These are phyloP conservation scores for Thalassiosira profunda DNA, from an alignment of 108 stramenopile species.

Conservation along the genomic window DNA sequence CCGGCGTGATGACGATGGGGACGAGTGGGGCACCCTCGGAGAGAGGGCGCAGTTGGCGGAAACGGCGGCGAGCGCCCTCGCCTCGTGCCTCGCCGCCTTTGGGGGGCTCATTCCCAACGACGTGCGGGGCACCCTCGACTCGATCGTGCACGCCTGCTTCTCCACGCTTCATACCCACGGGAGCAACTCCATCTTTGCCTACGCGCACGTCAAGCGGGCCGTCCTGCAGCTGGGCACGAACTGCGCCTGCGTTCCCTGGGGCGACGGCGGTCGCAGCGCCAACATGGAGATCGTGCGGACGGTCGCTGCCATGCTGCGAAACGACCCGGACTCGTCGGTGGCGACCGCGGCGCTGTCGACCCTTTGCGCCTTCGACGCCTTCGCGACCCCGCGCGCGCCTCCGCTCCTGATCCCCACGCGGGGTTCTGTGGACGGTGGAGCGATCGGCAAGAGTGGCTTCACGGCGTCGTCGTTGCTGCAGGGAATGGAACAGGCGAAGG, in stretches of 20 bases:
- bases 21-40: conserved; percentile 41
- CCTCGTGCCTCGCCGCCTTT: conserved; percentile 37
- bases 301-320: conserved; percentile 16
- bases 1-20: not conserved
- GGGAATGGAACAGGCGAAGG: not conserved
- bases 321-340: conserved; percentile 32
- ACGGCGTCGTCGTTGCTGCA: conserved; percentile 2
- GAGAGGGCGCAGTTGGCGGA: conserved; percentile 28
- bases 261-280: conserved; percentile 41
- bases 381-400: conserved; percentile 42
- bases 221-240: conserved; percentile 35
- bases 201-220: conserved; percentile 28
- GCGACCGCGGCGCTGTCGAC: conserved; percentile 30
- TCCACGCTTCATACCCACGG: conserved; percentile 20
- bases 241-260: conserved; percentile 43
- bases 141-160: conserved; percentile 31
- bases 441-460: not conserved
- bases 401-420: conserved; percentile 24
- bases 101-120: conserved; percentile 44
- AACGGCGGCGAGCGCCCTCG: conserved; percentile 28
- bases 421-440: not conserved
- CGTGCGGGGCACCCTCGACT: conserved; percentile 42
- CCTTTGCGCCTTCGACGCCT: conserved; percentile 36
- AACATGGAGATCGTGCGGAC: conserved; percentile 12
- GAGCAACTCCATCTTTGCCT: conserved; percentile 18